Base-by-base conservation (phyloP, 441 rosid species). In the Mallotus repandus region DNA sequence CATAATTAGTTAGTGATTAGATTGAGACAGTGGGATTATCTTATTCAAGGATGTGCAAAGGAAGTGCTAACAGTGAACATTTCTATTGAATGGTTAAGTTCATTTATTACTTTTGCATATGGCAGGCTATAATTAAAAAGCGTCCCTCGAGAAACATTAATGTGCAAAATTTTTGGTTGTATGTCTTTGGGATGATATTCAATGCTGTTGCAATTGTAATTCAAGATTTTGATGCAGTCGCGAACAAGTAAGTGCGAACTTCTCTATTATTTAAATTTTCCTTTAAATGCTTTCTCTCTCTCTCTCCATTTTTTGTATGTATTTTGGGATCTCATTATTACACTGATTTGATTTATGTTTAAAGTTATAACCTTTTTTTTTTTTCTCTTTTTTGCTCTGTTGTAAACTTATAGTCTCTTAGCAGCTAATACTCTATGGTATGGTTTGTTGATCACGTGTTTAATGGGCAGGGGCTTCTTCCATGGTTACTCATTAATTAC, bases 161-260 rank as follows among this genome's bases (percentile, higher is more conserved):
- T 73, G 99, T 91, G 78, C 98, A 95, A 73, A 95, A 95, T 77
- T 91, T 95, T 84, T 95, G 97, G 96, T 76, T 95, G 74, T 95
- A 95, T 78, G 85, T 89, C 76, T 95, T 93, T 48, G 99, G 99
- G 79, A 93, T 95, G 97, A 84, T 82, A 74, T 95, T 95, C 88
- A 95, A 95, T 86, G 98, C 96, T 73, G 66, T 90, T 75, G 99
- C 96, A 9, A 95, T 93, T 73, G 69, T 95, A 73, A 72, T 88
- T 75, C 98, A 93, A 86, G 99, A 95, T 86, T 91, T 90, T 62
- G 95, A 89, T 74, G 98, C 96, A 7, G 98, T 93, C 75, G 76
- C 81, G 77, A 89, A 89, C 87, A 86, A 88, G 99, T 93, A 90
- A 73, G 49, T 38, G 41, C 41, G 53, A 66, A 60, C 66, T 70